These are phyloP conservation scores for Chlorella sp. DNA, from an alignment of 139 green algal genomes.

Conservation along the genomic window DNA sequence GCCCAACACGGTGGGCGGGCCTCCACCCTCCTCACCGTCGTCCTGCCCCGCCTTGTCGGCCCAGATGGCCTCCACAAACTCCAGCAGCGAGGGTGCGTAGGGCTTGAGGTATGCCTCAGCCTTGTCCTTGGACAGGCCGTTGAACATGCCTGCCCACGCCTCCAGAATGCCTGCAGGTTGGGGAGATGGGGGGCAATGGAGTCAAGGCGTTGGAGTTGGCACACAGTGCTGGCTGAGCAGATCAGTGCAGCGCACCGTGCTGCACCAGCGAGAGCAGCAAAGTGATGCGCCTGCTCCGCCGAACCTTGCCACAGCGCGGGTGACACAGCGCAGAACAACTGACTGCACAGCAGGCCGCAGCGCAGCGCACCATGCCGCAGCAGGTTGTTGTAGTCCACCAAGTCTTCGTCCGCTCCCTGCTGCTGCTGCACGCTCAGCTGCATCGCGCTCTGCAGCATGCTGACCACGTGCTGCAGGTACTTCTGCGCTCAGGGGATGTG, in stretches of 20 bases:
- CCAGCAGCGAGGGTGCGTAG: constrained; percentile 50
- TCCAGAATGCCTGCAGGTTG: constrained; percentile 85
- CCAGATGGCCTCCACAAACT: constrained; percentile 75
- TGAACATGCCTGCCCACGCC: constrained; percentile 91
- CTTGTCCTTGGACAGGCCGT: constrained; percentile 58
- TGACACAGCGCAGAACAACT: too few relatives aligned
- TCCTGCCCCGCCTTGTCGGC: constrained; percentile 67
- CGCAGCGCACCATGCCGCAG: constrained; percentile 69
- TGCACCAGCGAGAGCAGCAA: too few relatives aligned
- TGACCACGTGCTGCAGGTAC: constrained; percentile 78
- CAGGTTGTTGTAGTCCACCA: constrained; percentile 93
- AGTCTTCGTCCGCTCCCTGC: constrained; percentile 76
- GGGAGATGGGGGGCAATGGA: too few relatives aligned
- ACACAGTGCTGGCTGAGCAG: too few relatives aligned
- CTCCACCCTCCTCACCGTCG: not conserved
- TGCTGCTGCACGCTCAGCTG: constrained; percentile 63
- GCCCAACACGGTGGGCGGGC: too few relatives aligned
- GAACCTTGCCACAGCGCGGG: too few relatives aligned
- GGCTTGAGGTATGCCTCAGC: constrained; percentile 41
- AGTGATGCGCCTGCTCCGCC: too few relatives aligned
- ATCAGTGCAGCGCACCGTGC: too few relatives aligned
- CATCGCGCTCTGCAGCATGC: constrained; percentile 86
- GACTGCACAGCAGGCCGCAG: too few relatives aligned
- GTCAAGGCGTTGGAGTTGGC: not conserved
- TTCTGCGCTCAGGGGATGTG: constrained; percentile 29